Evolutionary conservation across 371 early-diverging fungal species (phyloP).

Genomic region (Zychaea mexicana): DNA sequence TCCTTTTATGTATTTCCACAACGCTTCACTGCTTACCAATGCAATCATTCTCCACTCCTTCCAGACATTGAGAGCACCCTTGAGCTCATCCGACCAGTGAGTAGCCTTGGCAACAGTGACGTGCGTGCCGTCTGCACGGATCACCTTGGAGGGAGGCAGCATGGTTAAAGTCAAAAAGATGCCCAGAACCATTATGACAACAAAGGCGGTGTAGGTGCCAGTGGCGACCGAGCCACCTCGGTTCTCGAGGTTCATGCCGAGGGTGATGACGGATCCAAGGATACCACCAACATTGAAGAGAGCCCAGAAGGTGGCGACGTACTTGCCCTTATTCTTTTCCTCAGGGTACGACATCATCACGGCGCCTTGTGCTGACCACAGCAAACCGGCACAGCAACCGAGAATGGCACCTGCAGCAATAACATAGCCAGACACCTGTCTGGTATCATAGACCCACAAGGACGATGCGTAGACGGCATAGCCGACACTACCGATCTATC

Average conservation of each 20-base stretch:
- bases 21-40: neutral
- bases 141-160: conserved; percentile 56
- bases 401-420: conserved; percentile 56
- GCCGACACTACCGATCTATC: conserved; percentile 40
- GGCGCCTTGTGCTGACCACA: conserved; percentile 66
- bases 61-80: conserved; percentile 59
- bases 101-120: conserved; percentile 54
- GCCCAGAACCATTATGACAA: conserved; percentile 62
- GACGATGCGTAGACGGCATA: conserved; percentile 56
- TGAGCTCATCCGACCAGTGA: conserved; percentile 49
- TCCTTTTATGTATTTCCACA: too few species aligned
- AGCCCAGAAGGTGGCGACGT: conserved; percentile 70
- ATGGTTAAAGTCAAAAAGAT: conserved; percentile 48
- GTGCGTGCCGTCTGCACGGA: conserved; percentile 58
- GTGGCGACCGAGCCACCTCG: conserved; percentile 34
- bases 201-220: conserved; percentile 64
- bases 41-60: conserved; percentile 59
- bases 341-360: conserved; percentile 64
- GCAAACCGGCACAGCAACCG: conserved; percentile 55
- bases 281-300: conserved; percentile 79
- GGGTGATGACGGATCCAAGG: conserved; percentile 69
- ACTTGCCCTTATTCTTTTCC: conserved; percentile 66
- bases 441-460: conserved; percentile 45
- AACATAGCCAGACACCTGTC: conserved; percentile 35
- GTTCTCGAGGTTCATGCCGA: conserved; percentile 59